Base-by-base conservation (phyloP, 2,329 filamentous ascomycete genomes). In the Aspergillus uvarum region DNA sequence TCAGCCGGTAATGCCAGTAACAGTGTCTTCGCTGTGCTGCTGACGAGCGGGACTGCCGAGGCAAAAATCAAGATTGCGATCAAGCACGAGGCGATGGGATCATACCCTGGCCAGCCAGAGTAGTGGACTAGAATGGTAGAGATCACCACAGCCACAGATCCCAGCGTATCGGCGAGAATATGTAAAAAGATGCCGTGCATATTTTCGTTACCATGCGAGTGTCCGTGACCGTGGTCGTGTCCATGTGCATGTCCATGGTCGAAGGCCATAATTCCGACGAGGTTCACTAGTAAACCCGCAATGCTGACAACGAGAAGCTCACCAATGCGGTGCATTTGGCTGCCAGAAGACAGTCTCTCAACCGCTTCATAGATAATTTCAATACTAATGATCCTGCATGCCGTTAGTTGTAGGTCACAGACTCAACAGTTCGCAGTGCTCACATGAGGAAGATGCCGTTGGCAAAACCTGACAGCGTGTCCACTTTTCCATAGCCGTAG, bases 121-220 rank as follows among this genome's bases (percentile, higher is more conserved):
- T 91, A 88, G 71, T 96, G 89, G 0, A 96, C 96, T 22, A 98
- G 81, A 0, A 91, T 80, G 0, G 95, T 99, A 7, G 92, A 97
- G 35, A 92, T 86, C 63, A 99, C 96, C 51, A 99, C 95, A 1
- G 95, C 95, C 1, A 93, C 90, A 57, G 93, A 97, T 26, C 95
- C 95, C 31, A 98, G 87, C 0, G 95, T 96, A 73, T 99, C 95
- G 5, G 95, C 95, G 29, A 98, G 83, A 54, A 99, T 91, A 71
- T 99, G 95, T 21, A 99, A 81, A 76, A 96, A 99, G 66, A 99
- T 98, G 12, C 95, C 95, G 68, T 95, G 86, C 93, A 99, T 97
- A 72, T 99, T 99, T 70, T 99, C 95, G 74, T 96, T 96, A 63
- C 92, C 89, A 70, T 93, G 89, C 21, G 71, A 72, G 61, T 80